Conservation (phyloP, 2,329 filamentous ascomycete species). For the Ploettnerulaceae sp. region DNA sequence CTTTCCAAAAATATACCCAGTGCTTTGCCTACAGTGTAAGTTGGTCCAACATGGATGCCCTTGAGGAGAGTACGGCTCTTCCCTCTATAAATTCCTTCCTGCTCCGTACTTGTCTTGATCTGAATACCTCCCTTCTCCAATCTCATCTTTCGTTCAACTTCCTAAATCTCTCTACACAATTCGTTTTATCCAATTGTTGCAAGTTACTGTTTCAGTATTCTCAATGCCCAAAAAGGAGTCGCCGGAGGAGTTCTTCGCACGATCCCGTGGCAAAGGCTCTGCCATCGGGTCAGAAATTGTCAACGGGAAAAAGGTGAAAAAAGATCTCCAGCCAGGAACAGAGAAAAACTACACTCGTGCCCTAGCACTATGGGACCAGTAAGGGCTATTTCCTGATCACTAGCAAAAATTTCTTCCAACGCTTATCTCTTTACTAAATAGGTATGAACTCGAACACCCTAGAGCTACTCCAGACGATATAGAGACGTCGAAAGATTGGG, state of each 20-base stretch:
- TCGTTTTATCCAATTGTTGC: constrained; percentile 11
- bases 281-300: constrained; percentile 16
- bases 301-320: constrained; percentile 15
- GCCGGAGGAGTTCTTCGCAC: constrained; percentile 12
- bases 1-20: constrained; percentile 2
- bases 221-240: constrained; percentile 15
- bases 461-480: constrained; percentile 6
- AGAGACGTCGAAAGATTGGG: constrained; percentile 9
- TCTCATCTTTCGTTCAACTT: constrained; percentile 9
- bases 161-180: constrained; percentile 9
- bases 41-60: constrained; percentile 6
- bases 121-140: constrained; percentile 8
- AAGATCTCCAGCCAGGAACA: constrained; percentile 12
- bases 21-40: constrained; percentile 6
- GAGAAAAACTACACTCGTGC: constrained; percentile 17
- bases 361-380: constrained; percentile 8
- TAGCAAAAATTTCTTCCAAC: constrained; percentile 38
- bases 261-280: constrained; percentile 17
- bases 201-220: constrained; percentile 14
- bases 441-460: constrained; percentile 3
- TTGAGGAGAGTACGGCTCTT: constrained; percentile 12
- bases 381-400: constrained; percentile 6
- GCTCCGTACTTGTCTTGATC: constrained; percentile 7
- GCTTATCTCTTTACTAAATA: constrained; percentile 8
- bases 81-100: constrained; percentile 12